Percentiles rank a stretch among this genome's conserved stretches.
These are phyloP conservation scores for Zygnema circumcarinatum DNA, from an alignment of 139 green algal genomes.

Conservation along the genomic window DNA sequence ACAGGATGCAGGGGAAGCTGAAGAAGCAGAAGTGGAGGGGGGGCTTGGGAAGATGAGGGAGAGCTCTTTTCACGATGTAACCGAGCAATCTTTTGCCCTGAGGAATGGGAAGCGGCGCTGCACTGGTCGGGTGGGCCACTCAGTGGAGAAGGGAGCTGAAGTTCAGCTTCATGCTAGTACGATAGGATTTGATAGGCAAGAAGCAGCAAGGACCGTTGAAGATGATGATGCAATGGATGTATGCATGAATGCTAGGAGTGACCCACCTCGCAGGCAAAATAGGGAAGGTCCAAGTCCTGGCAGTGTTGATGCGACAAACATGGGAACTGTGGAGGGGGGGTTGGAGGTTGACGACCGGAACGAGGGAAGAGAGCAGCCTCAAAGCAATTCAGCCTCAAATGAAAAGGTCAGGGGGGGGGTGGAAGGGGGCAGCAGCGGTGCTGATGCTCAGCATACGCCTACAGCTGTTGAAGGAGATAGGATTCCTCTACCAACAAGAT, in stretches of 20 bases:
- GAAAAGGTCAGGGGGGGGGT: not conserved
- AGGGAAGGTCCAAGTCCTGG: not conserved
- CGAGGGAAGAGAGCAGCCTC: not conserved
- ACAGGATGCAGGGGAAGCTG: not conserved
- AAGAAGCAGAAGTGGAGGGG: not conserved
- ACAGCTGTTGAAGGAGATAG: not conserved
- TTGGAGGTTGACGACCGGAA: not conserved
- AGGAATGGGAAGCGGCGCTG: not conserved
- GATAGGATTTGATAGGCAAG: not conserved
- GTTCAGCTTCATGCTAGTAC: not conserved
- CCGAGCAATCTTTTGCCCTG: not conserved
- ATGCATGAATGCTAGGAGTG: not conserved
- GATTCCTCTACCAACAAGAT: not conserved
- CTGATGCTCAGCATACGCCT: not conserved
- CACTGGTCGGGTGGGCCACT: not conserved
- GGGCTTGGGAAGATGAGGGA: not conserved
- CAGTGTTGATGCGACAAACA: not conserved
- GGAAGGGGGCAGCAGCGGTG: not conserved
- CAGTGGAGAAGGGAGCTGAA: not conserved
- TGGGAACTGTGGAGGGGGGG: not conserved
- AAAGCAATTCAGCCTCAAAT: not conserved
- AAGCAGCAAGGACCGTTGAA: not conserved
- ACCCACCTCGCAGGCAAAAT: not conserved
- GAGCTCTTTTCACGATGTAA: not conserved
- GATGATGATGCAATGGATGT: not conserved